Percentiles rank a stretch among this genome's conserved stretches.
phyloP scores from a whole-genome alignment of 2,329 filamentous ascomycete species.

The Penicillium sclerotiorum region DNA sequence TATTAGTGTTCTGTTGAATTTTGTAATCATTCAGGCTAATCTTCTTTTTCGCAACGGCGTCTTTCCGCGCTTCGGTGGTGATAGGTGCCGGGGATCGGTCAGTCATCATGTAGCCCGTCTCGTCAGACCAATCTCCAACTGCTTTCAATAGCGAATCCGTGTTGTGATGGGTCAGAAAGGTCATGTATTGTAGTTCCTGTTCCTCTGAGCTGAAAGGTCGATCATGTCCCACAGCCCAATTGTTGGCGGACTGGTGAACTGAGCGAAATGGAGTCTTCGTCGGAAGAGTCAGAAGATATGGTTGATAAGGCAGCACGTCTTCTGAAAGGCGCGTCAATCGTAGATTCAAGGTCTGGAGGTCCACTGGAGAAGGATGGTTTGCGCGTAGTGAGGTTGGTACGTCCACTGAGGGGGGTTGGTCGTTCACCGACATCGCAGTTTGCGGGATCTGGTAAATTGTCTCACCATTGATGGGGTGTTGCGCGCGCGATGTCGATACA shows the following conservation, averaged over 20 bases:
- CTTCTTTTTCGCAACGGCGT: constrained; percentile 58
- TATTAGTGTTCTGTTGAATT: constrained; percentile 52
- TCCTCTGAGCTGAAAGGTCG: constrained; percentile 59
- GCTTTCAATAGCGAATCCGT: constrained; percentile 55
- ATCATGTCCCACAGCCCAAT: constrained; percentile 52
- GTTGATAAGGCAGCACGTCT: constrained; percentile 46
- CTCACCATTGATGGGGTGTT: constrained; percentile 14
- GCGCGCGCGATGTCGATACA: background rate
- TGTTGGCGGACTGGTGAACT: constrained; percentile 45
- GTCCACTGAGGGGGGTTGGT: constrained; percentile 31
- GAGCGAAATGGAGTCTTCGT: constrained; percentile 50
- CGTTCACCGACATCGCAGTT: constrained; percentile 47
- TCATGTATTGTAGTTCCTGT: constrained; percentile 64
- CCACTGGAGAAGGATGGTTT: constrained; percentile 21
- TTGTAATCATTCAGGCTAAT: constrained; percentile 65
- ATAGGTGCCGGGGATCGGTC: constrained; percentile 42
- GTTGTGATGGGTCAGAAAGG: constrained; percentile 61
- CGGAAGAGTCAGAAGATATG: constrained; percentile 51
- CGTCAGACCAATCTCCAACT: constrained; percentile 58
- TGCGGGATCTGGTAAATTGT: constrained; percentile 19
- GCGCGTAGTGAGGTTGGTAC: constrained; percentile 27
- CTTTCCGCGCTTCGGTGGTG: constrained; percentile 45
- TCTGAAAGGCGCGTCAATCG: constrained; percentile 45
- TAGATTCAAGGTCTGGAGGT: constrained; percentile 35
- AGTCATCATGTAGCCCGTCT: constrained; percentile 49